Evolutionary conservation across 108 stramenopile genomes (phyloP), one percentile per base, ranked within the genome.

Genomic region (Nannochloropsis salina): DNA sequence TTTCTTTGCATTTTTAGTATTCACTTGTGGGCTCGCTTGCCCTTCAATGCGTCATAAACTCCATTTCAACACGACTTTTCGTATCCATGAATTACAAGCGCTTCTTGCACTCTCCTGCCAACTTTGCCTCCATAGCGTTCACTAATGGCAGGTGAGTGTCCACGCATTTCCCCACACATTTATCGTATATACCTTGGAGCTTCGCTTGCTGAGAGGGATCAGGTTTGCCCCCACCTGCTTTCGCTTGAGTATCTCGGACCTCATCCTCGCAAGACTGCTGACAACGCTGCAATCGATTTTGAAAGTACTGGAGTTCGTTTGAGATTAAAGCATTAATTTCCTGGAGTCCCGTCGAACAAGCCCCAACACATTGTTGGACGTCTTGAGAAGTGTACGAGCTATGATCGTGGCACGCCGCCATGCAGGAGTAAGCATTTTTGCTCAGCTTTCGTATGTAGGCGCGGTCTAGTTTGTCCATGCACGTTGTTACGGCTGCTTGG

Each of bases 321-420:
- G 20, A 15, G 61, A 74, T 74, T n/a, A 74, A n/a, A n/a, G 61
- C 61, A 74, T 74, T 74, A n/a, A 74, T n/a, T 74, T 74, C 61
- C n/a, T 74, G 61, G 20, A 74, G 61, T 15, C 61, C 61, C 61
- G n/a, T 74, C 4, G 61, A 74, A 74, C 61, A 74, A n/a, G 61
- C 61, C 61, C 61, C 61, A n/a, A 74, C 61, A n/a, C 61, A 74
- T 74, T 74, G 61, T n/a, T 74, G 61, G 61, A 74, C n/a, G 61
- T 74, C 61, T 74, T 74, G 61, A n/a, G 61, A 74, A n/a, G 3
- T 74, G 61, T 74, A 74, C 4, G 20, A n/a, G n/a, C 61, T 74
- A n/a, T 74, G 61, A n/a, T 74, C 61, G 61, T 74, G 61, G 61
- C 61, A 74, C 61, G 61, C n/a, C 61, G 61, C 61, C 61, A 74